These are phyloP conservation scores for Pleurotus djamor DNA, from an alignment of 768 basidiomycete species.

Conservation along the genomic window DNA sequence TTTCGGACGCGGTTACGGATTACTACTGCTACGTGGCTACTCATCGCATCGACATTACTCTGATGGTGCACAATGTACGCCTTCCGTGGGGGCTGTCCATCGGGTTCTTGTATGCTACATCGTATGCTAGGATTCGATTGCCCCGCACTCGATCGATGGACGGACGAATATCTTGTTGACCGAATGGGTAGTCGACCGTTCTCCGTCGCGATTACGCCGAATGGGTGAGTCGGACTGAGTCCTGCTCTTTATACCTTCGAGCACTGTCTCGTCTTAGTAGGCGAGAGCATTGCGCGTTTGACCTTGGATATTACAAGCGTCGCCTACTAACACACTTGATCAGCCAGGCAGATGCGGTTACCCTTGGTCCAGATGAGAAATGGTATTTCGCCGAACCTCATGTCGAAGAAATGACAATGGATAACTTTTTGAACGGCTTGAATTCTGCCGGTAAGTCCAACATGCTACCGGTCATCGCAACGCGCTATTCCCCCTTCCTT, in stretches of 20 bases:
- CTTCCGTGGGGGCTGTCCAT: too few species aligned
- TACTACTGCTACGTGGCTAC: too few species aligned
- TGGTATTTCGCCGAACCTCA: conserved; percentile 78
- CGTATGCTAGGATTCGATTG: conserved; percentile 41
- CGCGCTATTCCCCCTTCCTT: too few species aligned
- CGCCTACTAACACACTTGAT: not conserved
- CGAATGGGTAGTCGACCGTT: conserved; percentile 52
- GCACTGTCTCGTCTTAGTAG: not conserved
- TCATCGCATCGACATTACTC: too few species aligned
- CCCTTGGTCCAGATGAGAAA: conserved; percentile 44
- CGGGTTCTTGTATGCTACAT: conserved; percentile 17
- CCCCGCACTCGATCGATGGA: conserved; percentile 59
- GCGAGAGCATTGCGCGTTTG: conserved; percentile 5
- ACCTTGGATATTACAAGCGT: not conserved
- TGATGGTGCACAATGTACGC: too few species aligned
- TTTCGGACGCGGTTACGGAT: too few species aligned
- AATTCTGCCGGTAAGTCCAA: too few species aligned
- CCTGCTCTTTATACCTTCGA: not conserved
- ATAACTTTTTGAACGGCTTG: conserved; percentile 35
- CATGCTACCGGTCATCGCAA: too few species aligned
- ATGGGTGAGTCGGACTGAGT: conserved; percentile 82
- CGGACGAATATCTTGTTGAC: conserved; percentile 56
- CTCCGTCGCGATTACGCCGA: conserved; percentile 80
- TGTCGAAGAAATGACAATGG: conserved; percentile 66
- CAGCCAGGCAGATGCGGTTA: conserved; percentile 79